Evolutionary conservation across 805 yeast species (phyloP).

Genomic region (Kurtzmaniella cleridarum): DNA sequence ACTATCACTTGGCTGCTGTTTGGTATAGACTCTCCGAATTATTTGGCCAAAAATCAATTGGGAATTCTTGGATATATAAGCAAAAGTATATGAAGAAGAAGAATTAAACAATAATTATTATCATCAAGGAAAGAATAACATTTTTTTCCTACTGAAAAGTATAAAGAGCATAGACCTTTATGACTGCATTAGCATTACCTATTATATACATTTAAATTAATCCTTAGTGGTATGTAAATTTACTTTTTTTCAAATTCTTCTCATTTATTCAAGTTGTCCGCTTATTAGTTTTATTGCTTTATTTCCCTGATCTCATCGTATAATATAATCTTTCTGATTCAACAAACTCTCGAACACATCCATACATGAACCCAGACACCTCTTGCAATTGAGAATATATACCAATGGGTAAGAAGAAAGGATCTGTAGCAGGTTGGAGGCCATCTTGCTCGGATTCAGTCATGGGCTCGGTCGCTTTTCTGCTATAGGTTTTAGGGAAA

Average conservation of each 20-base stretch:
- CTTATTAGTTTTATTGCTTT: too few species aligned
- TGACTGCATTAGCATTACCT: too few species aligned
- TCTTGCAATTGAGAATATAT: slow-evolving; percentile 29
- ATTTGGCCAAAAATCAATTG: slow-evolving; percentile 56
- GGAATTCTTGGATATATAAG: slow-evolving; percentile 73
- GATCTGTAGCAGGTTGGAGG: slow-evolving; percentile 18
- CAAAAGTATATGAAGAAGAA: slow-evolving; percentile 49
- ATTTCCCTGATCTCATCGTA: not conserved
- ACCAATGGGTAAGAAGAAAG: slow-evolving; percentile 34
- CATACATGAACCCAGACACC: slow-evolving; percentile 23
- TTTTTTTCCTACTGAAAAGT: too few species aligned
- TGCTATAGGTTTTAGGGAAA: slow-evolving; percentile 29
- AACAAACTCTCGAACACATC: slow-evolving; percentile 26
- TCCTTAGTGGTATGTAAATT: too few species aligned
- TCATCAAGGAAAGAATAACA: not conserved
- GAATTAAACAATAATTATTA: slow-evolving; percentile 10
- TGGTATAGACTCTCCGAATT: slow-evolving; percentile 65
- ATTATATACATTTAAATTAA: too few species aligned
- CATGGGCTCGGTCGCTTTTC: slow-evolving; percentile 7
- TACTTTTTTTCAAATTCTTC: too few species aligned
- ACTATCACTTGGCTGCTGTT: slow-evolving; percentile 57
- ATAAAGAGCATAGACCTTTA: too few species aligned
- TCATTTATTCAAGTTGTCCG: too few species aligned
- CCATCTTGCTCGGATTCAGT: slow-evolving; percentile 5
- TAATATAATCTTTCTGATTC: slow-evolving; percentile 13